Base-by-base conservation (phyloP, 2,329 filamentous ascomycete species). In the Alternaria alternata region DNA sequence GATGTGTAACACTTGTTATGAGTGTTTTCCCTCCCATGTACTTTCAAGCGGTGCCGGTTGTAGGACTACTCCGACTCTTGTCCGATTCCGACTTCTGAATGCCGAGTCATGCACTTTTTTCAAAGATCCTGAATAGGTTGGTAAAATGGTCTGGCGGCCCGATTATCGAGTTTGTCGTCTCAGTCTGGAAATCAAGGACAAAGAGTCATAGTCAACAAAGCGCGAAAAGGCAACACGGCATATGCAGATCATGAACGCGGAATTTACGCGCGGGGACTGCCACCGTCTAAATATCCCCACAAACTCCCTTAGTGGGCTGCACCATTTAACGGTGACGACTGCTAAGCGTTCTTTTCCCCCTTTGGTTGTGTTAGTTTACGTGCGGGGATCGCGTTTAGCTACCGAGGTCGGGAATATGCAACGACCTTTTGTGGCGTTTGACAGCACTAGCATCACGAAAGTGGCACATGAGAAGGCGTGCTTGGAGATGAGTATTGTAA, bases 401-500 rank as follows among this genome's bases (percentile, higher is more conserved):
- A 59, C 71, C 72, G 72, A 75, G 72, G 72, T 73, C 68, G 66
- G 55, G 51, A 34, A 62, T 56, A 58, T 28, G 51, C 43, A 56
- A 30, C n/a, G 6, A 34, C 18, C 22, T 47, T 22, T 30, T 5
- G 36, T 30, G 12, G 28, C 26, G 38, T 34, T 44, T 26, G 46
- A 18, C 39, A 30, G 32, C 43, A 38, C 47, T 36, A 51, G 32
- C 7, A 28, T 22, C 36, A 42, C 43, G 53, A 58, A 55, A 16
- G 20, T 43, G 51, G 30, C 30, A 48, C 30, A 47, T 12, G 16
- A n/a, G 14, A 30, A 24, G 32, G 30, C 7, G 46, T 26, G 20
- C 22, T 49, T 4, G 14, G 2, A 12, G 16, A 22, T 14, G 32
- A 49, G 20, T 20, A 16, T 36, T 36, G 30, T 24, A 36, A 5